Base-by-base conservation (phyloP, 192 early-diverging fungal species). In the Coemansia interrupta region DNA sequence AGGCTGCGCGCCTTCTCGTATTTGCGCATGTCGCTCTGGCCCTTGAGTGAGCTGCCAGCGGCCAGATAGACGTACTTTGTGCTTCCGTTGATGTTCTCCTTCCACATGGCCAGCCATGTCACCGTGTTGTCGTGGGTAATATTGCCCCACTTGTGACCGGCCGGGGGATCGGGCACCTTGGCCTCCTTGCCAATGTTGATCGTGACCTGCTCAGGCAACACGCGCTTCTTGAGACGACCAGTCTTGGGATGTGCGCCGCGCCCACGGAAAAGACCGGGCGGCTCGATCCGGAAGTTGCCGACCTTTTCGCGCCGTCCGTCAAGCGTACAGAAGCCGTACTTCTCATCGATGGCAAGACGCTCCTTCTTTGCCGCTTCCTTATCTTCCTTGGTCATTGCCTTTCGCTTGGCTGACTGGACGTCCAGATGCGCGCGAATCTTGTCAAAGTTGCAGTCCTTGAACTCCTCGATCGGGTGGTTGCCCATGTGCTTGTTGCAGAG, bases 61-160 rank as follows among this genome's bases (percentile, higher is more conserved):
- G 92, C 94, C 66, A 98, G 83, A 61, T 94, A 94, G 22, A 98
- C 91, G 70, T 98, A 98, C 67, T 98, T 98, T 61, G 82, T 88
- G 55, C 80, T 84, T 22, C 85, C 87, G 72, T 98, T 97, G 51
- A 98, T 91, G 72, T 97, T 98, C 62, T 98, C 96, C 66, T 94
- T 97, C 96, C 96, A 98, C 32, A 83, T 95, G 1, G 96, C 96
- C 36, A 98, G 78, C 96, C 96, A 98, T 15, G 91, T 94, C 38
- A 94, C 94, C 2, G 84, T 91, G 65, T 90, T 87, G 60, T 97
- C 94, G 60, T 97, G 90, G 12, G 87, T 82, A 46, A 98, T 86
- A 13, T 80, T 70, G 32, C 81, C 88, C 96, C 96, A 98, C 23
- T 80, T 78, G 70, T 98, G 96, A 19, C 95, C 96, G 0, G 80